phyloP scores from a whole-genome alignment of 2,329 filamentous ascomycete genomes.

The Tolypocladium endophyticum region DNA sequence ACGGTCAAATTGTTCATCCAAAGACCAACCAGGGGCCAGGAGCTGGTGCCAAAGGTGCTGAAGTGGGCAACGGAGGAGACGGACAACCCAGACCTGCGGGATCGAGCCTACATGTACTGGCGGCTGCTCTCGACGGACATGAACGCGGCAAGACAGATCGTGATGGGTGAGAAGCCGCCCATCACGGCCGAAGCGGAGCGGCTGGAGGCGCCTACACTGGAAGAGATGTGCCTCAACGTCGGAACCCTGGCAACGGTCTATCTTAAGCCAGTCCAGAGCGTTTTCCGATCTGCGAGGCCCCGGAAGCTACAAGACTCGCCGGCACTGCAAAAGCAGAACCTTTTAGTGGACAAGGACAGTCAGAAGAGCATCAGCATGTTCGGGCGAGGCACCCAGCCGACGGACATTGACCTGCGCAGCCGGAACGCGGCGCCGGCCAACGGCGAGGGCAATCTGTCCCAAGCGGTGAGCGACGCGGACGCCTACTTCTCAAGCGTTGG shows the following conservation, averaged over 20 bases:
- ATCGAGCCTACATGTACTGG: constrained; percentile 99
- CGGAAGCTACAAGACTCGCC: constrained; percentile 72
- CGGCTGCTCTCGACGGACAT: constrained; percentile 88
- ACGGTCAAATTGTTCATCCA: constrained; percentile 98
- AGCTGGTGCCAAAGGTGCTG: constrained; percentile 84
- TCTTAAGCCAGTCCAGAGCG: constrained; percentile 92
- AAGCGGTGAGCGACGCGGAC: constrained; percentile 76
- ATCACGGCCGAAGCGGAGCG: constrained; percentile 96
- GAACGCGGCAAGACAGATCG: constrained; percentile 70
- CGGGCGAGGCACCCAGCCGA: constrained; percentile 39
- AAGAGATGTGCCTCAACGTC: constrained; percentile 95
- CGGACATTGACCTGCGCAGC: constrained; percentile 36
- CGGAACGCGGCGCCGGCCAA: constrained; percentile 14
- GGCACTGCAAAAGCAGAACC: constrained; percentile 64
- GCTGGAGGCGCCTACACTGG: constrained; percentile 78
- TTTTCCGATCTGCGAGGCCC: constrained; percentile 82
- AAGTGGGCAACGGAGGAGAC: constrained; percentile 99
- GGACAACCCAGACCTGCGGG: constrained; percentile 94
- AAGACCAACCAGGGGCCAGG: constrained; percentile 84
- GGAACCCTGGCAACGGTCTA: constrained; percentile 96
- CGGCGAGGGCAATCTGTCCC: constrained; percentile 42
- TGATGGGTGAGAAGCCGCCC: constrained; percentile 95
- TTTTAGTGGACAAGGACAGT: constrained; percentile 41
- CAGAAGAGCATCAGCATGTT: constrained; percentile 53
- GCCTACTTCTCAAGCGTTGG: constrained; percentile 79